Evolutionary conservation across 192 early-diverging fungal genomes (phyloP), one percentile per base, ranked within the genome.

Genomic region (Phlyctochytrium bullatum): DNA sequence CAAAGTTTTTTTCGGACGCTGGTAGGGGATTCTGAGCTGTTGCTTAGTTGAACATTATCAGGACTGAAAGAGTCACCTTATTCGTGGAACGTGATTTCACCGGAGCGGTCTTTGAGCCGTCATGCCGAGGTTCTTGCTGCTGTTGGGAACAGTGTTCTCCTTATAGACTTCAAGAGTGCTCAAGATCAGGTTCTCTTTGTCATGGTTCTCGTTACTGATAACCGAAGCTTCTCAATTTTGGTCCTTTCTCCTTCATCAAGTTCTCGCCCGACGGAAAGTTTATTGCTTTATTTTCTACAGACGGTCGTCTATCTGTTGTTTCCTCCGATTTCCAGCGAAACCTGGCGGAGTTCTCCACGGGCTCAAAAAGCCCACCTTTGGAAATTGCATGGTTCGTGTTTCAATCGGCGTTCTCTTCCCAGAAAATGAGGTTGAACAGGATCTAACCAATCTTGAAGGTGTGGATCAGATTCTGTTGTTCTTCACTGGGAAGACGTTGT

Each of bases 201-300:
- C 25, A 20, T 69, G 30, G 29, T 76, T 35, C 40, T 31, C 23
- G 6, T 16, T 24, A 54, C 62, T 31, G 14, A 29, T 2, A 27
- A 17, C 16, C 23, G 23, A 76, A 92, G 89, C 77, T 88, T 36
- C 74, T 97, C 25, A 84, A 89, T 71, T 83, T 92, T 66, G 97
- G 97, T 0, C 97, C 97, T 0, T 96, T 94, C 63, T 83, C 79
- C 10, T 83, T 84, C 62, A 96, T 98, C 77, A 82, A 90, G 0
- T 85, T 97, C 2, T 97, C 97, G 16, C 93, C 96, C 2, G 95
- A 97, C 73, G 96, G 95, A 28, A 96, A 94, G 24, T 92, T 92
- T 34, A 77, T 96, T 32, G 94, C 94, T 0, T 76, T 98, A 52
- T 94, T 92, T 70, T 90, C 93, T 0, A 64, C 70, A 6, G 81